These are phyloP conservation scores for Kluyveromyces dobzhanskii DNA, from an alignment of 805 yeast species.

Conservation along the genomic window DNA sequence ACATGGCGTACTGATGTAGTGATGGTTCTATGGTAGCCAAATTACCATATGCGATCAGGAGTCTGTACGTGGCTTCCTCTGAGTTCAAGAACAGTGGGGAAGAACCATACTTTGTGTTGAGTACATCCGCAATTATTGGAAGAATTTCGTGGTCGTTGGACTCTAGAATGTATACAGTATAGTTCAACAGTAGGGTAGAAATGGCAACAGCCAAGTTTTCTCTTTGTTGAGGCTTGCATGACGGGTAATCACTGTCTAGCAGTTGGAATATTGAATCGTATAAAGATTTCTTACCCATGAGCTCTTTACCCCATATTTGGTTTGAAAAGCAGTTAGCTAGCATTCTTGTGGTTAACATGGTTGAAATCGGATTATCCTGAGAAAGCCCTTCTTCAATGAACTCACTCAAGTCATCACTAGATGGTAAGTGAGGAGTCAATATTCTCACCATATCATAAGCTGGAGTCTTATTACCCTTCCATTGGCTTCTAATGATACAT, in stretches of 20 bases:
- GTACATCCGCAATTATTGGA: constrained; percentile 24
- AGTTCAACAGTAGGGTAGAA: constrained; percentile 45
- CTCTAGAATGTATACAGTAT: constrained; percentile 32
- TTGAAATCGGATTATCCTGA: constrained; percentile 18
- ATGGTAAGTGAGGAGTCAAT: constrained; percentile 35
- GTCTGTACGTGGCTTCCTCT: constrained; percentile 63
- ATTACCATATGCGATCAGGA: constrained; percentile 57
- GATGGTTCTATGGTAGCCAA: constrained; percentile 31
- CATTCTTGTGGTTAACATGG: constrained; percentile 49
- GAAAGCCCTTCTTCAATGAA: constrained; percentile 36
- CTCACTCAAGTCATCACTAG: constrained; percentile 33
- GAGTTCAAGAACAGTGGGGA: constrained; percentile 29
- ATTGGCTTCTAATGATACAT: constrained; percentile 32
- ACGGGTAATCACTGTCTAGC: constrained; percentile 22
- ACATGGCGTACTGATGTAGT: constrained; percentile 23
- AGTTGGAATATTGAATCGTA: constrained; percentile 35
- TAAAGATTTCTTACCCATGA: constrained; percentile 28
- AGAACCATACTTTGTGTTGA: constrained; percentile 23
- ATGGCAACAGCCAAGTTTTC: constrained; percentile 33
- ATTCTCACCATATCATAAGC: constrained; percentile 55
- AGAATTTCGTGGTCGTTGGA: constrained; percentile 24
- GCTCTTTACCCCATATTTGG: constrained; percentile 37
- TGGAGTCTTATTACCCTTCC: constrained; percentile 42
- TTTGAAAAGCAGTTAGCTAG: constrained; percentile 47
- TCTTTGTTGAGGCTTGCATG: constrained; percentile 20